phyloP scores from a whole-genome alignment of 1,139 yeast genomes.

The Spathaspora jeffriesii region DNA sequence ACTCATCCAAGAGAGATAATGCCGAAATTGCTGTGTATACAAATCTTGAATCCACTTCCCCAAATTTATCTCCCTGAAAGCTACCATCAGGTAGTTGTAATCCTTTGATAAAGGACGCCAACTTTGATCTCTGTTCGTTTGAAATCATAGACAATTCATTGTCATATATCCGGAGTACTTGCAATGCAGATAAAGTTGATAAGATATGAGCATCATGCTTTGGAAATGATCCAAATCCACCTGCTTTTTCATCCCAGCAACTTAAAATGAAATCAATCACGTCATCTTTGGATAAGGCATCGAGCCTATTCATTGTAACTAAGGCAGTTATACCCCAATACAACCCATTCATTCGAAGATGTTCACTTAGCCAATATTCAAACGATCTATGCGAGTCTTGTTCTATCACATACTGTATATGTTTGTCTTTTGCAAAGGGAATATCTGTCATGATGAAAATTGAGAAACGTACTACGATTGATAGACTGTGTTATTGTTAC shows the following conservation, averaged over 20 bases:
- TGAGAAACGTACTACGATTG: background rate
- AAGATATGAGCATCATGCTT: slow-evolving; percentile 89
- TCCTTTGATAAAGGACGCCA: slow-evolving; percentile 45
- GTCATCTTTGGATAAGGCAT: slow-evolving; percentile 56
- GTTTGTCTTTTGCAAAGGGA: slow-evolving; percentile 22
- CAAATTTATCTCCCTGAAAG: slow-evolving; percentile 87
- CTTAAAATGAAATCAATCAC: slow-evolving; percentile 66
- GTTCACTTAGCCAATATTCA: slow-evolving; percentile 91
- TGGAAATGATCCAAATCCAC: slow-evolving; percentile 93
- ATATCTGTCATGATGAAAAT: background rate
- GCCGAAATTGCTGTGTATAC: slow-evolving; percentile 81
- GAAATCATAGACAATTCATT: slow-evolving; percentile 42
- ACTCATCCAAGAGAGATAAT: slow-evolving; percentile 64
- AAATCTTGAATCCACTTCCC: slow-evolving; percentile 92
- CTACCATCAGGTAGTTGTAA: slow-evolving; percentile 77
- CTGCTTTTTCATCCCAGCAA: slow-evolving; percentile 62
- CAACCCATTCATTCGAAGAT: slow-evolving; percentile 84
- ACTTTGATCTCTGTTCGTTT: slow-evolving; percentile 15
- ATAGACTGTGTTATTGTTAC: background rate
- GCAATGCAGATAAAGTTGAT: slow-evolving; percentile 85
- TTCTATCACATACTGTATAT: slow-evolving; percentile 34
- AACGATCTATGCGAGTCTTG: slow-evolving; percentile 45
- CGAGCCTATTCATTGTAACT: slow-evolving; percentile 53
- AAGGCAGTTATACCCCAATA: slow-evolving; percentile 95
- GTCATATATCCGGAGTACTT: slow-evolving; percentile 69